These are phyloP conservation scores for Petunia secreta DNA, from an alignment of 257 asterid species.

Conservation along the genomic window DNA sequence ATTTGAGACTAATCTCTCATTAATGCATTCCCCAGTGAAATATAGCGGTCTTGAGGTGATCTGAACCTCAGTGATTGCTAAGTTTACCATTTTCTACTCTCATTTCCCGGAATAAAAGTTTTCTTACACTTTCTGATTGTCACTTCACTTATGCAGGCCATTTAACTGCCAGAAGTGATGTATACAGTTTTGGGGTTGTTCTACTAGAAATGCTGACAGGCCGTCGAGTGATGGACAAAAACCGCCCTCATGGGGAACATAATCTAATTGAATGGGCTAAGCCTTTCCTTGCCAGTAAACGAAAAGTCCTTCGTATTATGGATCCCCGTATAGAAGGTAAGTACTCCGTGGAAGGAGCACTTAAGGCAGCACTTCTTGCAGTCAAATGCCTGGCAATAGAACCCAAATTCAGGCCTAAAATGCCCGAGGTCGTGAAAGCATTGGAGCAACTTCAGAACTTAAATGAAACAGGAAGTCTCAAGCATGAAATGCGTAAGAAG, in stretches of 20 bases:
- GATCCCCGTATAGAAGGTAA: conserved; percentile 53
- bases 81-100: background rate
- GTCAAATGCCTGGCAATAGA: conserved; percentile 42
- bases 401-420: conserved; percentile 46
- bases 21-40: background rate
- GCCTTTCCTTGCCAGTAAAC: conserved; percentile 46
- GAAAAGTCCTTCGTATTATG: conserved; percentile 43
- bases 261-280: conserved; percentile 54
- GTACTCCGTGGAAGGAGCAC: conserved; percentile 43
- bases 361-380: conserved; percentile 41
- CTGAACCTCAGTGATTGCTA: background rate
- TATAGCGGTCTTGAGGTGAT: background rate
- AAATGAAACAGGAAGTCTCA: conserved; percentile 44
- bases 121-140: conserved; percentile 10
- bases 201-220: conserved; percentile 55
- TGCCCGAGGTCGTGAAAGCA: conserved; percentile 45
- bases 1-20: background rate
- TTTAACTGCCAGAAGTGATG: conserved; percentile 48
- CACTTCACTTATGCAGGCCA: conserved; percentile 39
- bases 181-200: conserved; percentile 54
- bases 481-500: conserved; percentile 47
- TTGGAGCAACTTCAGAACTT: conserved; percentile 41
- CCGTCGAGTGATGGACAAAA: conserved; percentile 47
- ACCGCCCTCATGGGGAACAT: conserved; percentile 48
- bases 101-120: background rate